Evolutionary conservation across 768 basidiomycete genomes (phyloP), one percentile per base, ranked within the genome.

Genomic region (Hebeloma cylindrosporum): DNA sequence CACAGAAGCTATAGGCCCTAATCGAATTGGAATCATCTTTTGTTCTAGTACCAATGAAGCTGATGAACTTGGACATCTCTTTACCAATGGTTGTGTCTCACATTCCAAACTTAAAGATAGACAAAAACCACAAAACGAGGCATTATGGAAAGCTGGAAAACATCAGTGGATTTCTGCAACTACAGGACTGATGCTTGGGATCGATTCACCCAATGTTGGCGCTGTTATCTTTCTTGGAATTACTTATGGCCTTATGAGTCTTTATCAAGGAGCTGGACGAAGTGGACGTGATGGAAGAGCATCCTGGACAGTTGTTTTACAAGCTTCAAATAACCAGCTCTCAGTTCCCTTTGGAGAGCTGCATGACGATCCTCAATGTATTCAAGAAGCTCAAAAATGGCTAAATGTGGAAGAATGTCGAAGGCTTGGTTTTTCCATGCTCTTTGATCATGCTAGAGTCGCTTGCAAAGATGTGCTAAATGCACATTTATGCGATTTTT

Each of bases 11-110:
- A 47, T 56, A 41, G 39, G 37, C 0, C 21, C 13, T 0, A 33
- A 49, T 18, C 49, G 48, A 25, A 30, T 45, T 17, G 57, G 57
- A 9, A 55, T 58, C 16, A 56, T 58, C 18, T 58, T 58, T 25
- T 49, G 38, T 32, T 33, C 11, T 1, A 18, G 18, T 5, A 34
- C 2, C 1, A 4, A n/a, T 0, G 33, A 53, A 7, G 48, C 25
- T 2, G 10, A 53, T 2, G 30, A 29, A 0, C 10, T 55, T n/a
- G n/a, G n/a, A n/a, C n/a, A n/a, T n/a, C n/a, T n/a, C n/a, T n/a
- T n/a, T n/a, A n/a, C n/a, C n/a, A n/a, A n/a, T n/a, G n/a, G n/a
- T n/a, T n/a, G n/a, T n/a, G n/a, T n/a, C n/a, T 29, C 28, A 7
- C 28, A 29, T n/a, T 29, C 28, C 28, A 29, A 29, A n/a, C 28